These are phyloP conservation scores for Sistotremastrum niveocremeum DNA, from an alignment of 768 basidiomycete genomes.

Conservation along the genomic window DNA sequence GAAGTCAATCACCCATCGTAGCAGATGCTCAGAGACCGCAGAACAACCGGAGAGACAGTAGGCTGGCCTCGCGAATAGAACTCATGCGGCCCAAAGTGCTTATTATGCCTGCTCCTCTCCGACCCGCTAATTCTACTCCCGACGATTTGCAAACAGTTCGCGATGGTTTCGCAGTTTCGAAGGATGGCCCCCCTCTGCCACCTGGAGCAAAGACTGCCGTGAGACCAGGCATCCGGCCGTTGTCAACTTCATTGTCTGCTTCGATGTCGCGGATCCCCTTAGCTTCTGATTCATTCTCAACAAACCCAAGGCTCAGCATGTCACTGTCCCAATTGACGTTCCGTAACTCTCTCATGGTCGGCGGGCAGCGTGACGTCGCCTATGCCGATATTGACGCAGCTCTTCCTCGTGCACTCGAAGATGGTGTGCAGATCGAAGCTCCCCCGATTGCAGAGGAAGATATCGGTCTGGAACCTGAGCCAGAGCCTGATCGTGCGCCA, in stretches of 20 bases:
- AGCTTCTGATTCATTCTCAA: conserved; percentile 57
- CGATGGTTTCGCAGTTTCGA: conserved; percentile 49
- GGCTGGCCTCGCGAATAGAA: conserved; percentile 44
- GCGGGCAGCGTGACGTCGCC: conserved; percentile 48
- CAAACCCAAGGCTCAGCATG: conserved; percentile 62
- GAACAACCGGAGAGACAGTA: no score
- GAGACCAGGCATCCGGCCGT: conserved; percentile 30
- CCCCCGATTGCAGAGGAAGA: conserved; percentile 19
- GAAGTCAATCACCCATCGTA: background rate
- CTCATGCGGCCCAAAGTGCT: conserved; percentile 83
- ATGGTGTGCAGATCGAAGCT: conserved; percentile 60
- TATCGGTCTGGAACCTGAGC: conserved; percentile 22
- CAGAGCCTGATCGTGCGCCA: conserved; percentile 34
- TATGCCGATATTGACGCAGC: conserved; percentile 45
- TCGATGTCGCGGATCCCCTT: conserved; percentile 21
- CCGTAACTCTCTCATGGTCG: conserved; percentile 63
- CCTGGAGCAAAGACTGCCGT: conserved; percentile 47
- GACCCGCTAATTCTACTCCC: no score
- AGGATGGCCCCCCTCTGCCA: conserved; percentile 69
- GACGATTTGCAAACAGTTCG: conserved; percentile 37
- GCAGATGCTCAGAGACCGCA: background rate
- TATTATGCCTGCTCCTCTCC: conserved; percentile 73
- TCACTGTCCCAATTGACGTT: conserved; percentile 76
- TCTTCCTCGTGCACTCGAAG: conserved; percentile 60
- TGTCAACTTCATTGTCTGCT: conserved; percentile 16